phyloP scores from a whole-genome alignment of 192 early-diverging fungal species.

The Backusella liffmaniae region DNA sequence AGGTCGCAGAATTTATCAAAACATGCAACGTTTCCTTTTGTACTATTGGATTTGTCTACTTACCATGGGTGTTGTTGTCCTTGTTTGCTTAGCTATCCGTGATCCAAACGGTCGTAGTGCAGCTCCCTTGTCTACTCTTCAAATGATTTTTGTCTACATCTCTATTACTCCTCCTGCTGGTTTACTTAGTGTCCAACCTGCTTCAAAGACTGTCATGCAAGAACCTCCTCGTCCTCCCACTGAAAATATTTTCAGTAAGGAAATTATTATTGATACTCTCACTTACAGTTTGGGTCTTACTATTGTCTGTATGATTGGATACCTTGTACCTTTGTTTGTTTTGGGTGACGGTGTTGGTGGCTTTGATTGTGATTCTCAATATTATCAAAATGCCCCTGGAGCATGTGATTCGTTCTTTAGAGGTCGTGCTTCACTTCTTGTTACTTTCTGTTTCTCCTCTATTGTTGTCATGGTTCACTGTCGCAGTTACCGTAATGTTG shows the following conservation, averaged over 20 bases:
- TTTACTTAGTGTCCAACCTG: constrained; percentile 66
- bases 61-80: constrained; percentile 66
- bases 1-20: constrained; percentile 78
- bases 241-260: constrained; percentile 66
- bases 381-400: not conserved
- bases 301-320: constrained; percentile 52
- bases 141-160: constrained; percentile 78
- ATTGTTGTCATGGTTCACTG: constrained; percentile 71
- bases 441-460: constrained; percentile 52
- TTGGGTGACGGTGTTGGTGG: constrained; percentile 58
- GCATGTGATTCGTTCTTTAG: constrained; percentile 62
- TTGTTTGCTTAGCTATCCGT: constrained; percentile 64
- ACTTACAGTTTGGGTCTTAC: constrained; percentile 62
- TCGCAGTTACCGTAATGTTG: constrained; percentile 62
- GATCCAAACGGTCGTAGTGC: constrained; percentile 57
- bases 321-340: constrained; percentile 59
- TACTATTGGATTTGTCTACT: constrained; percentile 42
- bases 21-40: constrained; percentile 74
- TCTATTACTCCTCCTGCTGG: constrained; percentile 75
- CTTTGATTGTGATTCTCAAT: constrained; percentile 31
- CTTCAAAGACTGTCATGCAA: constrained; percentile 66
- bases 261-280: constrained; percentile 68
- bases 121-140: constrained; percentile 72
- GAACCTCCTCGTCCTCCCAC: constrained; percentile 66
- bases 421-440: constrained; percentile 54